Evolutionary conservation across 1,139 yeast genomes (phyloP).

Genomic region (Suhomyces choctaworum): DNA sequence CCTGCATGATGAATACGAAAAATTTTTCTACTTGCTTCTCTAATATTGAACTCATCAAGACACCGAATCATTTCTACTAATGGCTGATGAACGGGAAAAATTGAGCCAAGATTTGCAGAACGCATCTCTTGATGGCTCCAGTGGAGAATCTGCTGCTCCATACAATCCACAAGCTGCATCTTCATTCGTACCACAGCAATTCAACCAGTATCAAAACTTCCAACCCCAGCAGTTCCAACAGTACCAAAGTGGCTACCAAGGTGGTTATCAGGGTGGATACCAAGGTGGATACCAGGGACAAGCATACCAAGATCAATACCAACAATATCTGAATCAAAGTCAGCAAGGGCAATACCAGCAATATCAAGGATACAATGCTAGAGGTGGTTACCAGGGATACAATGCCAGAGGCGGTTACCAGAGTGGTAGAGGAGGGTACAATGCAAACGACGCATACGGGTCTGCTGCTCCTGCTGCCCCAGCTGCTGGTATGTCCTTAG

Average conservation of each 20-base stretch:
- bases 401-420: constrained; percentile 25
- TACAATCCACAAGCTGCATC: constrained; percentile 26
- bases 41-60: neutral
- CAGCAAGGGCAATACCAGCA: constrained; percentile 10
- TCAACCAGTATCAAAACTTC: constrained; percentile 24
- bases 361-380: constrained; percentile 15
- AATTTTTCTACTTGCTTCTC: constrained; percentile 4
- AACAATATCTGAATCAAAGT: constrained; percentile 26
- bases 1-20: constrained; percentile 8
- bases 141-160: constrained; percentile 41
- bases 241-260: constrained; percentile 4
- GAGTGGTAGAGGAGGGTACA: no score
- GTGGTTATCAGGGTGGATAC: constrained; percentile 5
- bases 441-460: constrained; percentile 26
- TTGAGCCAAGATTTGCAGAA: constrained; percentile 58
- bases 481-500: constrained; percentile 76
- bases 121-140: constrained; percentile 34
- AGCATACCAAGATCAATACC: constrained; percentile 14
- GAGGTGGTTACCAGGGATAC: constrained; percentile 26
- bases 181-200: constrained; percentile 42
- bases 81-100: constrained; percentile 51
- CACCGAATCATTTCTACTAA: constrained; percentile 16
- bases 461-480: constrained; percentile 28
- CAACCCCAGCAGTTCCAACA: constrained; percentile 8
- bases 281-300: constrained; percentile 17